phyloP scores from a whole-genome alignment of 2,329 filamentous ascomycete species.

The Paradendryphiella salina region DNA sequence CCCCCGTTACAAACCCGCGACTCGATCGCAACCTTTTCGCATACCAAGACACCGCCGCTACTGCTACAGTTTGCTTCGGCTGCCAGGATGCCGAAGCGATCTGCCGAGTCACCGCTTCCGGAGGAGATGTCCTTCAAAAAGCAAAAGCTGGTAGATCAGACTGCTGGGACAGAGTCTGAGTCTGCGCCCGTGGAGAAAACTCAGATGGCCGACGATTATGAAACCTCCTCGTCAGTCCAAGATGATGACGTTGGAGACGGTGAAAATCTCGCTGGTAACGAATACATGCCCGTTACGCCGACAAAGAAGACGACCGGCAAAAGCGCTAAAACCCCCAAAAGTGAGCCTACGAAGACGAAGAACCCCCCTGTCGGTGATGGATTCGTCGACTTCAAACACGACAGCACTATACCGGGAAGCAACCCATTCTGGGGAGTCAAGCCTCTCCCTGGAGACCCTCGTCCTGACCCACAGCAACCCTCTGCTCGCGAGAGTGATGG shows the following conservation, averaged over 20 bases:
- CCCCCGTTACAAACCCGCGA: background rate
- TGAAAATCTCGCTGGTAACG: background rate
- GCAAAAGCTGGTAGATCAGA: conserved; percentile 1
- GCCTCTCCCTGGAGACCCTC: conserved; percentile 19
- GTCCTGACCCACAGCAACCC: conserved; percentile 21
- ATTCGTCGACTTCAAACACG: conserved; percentile 2
- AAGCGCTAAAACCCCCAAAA: background rate
- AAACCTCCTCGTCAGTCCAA: background rate
- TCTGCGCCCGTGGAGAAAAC: too few species aligned
- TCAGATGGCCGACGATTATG: too few species aligned
- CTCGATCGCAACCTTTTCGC: background rate
- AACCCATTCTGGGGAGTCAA: conserved; percentile 27
- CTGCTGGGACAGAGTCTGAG: background rate
- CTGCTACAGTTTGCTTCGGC: background rate
- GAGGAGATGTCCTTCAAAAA: conserved; percentile 6
- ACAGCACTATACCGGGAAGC: background rate
- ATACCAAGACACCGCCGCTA: background rate
- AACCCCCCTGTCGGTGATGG: conserved; percentile 14
- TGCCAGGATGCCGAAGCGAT: conserved; percentile 10
- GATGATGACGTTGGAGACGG: background rate
- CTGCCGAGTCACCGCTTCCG: background rate
- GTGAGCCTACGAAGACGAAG: background rate
- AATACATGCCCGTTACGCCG: background rate
- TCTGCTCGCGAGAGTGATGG: conserved; percentile 27
- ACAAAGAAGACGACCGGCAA: background rate